Base-by-base conservation (phyloP, 495 filamentous ascomycete species). In the Neurospora sp. region DNA sequence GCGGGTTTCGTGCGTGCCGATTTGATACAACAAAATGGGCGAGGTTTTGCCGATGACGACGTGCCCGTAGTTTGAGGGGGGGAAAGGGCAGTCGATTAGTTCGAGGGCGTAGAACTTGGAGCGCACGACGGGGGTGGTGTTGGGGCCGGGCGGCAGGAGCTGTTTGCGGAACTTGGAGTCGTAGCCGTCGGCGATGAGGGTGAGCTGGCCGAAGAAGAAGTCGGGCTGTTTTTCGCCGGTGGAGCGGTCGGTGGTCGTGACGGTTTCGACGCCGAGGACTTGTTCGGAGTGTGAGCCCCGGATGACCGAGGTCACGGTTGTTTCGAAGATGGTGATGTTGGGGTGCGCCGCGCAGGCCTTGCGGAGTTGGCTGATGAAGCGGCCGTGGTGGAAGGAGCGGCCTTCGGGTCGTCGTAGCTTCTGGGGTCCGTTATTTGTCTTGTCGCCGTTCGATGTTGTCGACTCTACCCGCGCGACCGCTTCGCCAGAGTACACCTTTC, bases 11-110 rank as follows among this genome's bases (percentile, higher is more conserved):
- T 91, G 93, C 14, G 93, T 92, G 76, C 96, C 95, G 81, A 99
- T 99, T 83, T 98, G 96, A 85, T 99, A 99, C 73, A 99, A 87
- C 22, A 99, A 89, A 61, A 97, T 90, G 1, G 95, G 95, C 6
- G 90, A 87, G 40, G 87, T 86, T 71, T 92, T 88, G 72, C 91
- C 91, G 72, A 99, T 89, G 44, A 98, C 84, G 69, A 99, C 95
- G 79, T 97, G 95, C 20, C 96, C 96, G 81, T 92, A 90, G 74
- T 87, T 81, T 3, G 90, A 88, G 31, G 82, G 81, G 5, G 94
- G 93, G 3, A 98, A 87, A 20, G 88, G 83, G 39, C 91, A 92
- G 79, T 99, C 95, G 77, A 94, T 92, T 38, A 99, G 86, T 79
- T 99, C 96, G 35, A 99, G 86, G 8, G 89, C 96, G 84, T 90